Evolutionary conservation across 2,329 filamentous ascomycete species (phyloP).

Genomic region (Sclerotinia spermophila): DNA sequence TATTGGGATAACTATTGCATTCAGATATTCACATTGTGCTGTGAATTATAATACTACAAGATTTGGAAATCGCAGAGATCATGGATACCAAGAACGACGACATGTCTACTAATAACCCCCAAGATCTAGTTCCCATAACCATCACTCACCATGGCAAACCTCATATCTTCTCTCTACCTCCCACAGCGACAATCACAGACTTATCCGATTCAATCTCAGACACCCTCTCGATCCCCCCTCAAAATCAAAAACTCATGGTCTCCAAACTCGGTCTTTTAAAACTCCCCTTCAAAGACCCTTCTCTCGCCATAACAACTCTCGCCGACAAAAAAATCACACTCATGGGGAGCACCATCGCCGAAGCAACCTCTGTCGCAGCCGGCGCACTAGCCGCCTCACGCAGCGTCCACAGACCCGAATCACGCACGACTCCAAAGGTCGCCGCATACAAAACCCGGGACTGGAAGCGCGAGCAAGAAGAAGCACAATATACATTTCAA

Average conservation of each 20-base stretch:
- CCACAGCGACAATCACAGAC: slow-evolving; percentile 51
- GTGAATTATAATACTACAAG: neutral
- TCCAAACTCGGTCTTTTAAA: slow-evolving; percentile 64
- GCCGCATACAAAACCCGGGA: slow-evolving; percentile 43
- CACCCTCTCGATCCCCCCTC: slow-evolving; percentile 54
- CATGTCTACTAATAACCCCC: slow-evolving; percentile 30
- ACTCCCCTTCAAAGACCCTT: slow-evolving; percentile 58
- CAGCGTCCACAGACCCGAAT: slow-evolving; percentile 41
- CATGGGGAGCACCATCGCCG: slow-evolving; percentile 59
- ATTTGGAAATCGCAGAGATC: neutral
- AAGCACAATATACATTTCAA: slow-evolving; percentile 75
- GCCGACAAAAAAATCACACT: slow-evolving; percentile 61
- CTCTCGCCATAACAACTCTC: slow-evolving; percentile 45
- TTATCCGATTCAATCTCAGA: slow-evolving; percentile 57
- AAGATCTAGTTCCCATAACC: slow-evolving; percentile 42
- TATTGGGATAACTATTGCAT: neutral
- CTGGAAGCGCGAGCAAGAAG: slow-evolving; percentile 42
- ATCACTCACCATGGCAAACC: slow-evolving; percentile 47
- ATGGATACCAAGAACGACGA: slow-evolving; percentile 22
- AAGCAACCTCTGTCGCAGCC: slow-evolving; percentile 52
- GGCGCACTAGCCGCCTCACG: slow-evolving; percentile 47
- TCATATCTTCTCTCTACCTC: slow-evolving; percentile 44
- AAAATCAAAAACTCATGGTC: slow-evolving; percentile 66
- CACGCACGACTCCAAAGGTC: slow-evolving; percentile 34
- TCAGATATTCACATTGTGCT: neutral